Evolutionary conservation across 73 alveolate species (phyloP).

Genomic region (Tetrahymena thermophila): DNA sequence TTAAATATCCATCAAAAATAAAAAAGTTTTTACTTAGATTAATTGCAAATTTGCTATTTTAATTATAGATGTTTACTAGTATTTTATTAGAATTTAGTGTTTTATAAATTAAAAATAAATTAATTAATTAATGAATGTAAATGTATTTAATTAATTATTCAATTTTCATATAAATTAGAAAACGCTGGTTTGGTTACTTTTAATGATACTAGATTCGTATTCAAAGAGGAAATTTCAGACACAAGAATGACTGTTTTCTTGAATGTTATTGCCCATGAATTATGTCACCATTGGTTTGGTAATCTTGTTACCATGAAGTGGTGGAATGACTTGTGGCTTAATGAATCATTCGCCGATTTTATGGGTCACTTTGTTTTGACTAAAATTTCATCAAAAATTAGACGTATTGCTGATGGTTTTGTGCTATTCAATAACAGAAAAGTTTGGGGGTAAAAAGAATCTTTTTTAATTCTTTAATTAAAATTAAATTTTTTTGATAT

Average conservation of each 20-base stretch:
- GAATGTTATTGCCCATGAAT: constrained; percentile 85
- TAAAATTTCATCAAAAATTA: constrained; percentile 12
- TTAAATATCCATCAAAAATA: neutral
- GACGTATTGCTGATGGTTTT: constrained; percentile 19
- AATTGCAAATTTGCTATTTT: neutral
- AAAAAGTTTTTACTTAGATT: neutral
- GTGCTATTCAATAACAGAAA: constrained; percentile 32
- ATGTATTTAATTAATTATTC: neutral
- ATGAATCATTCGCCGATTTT: constrained; percentile 94
- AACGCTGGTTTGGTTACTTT: constrained; percentile 95
- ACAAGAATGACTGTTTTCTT: constrained; percentile 64
- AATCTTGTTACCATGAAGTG: constrained; percentile 95
- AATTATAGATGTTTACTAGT: neutral
- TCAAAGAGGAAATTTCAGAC: constrained; percentile 70
- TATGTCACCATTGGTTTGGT: constrained; percentile 99
- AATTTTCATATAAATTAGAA: constrained; percentile 55
- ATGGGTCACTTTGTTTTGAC: constrained; percentile 49
- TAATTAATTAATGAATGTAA: too few relatives aligned
- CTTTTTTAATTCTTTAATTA: neutral
- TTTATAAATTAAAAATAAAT: neutral
- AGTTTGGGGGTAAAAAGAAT: constrained; percentile 19
- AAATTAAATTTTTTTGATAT: neutral
- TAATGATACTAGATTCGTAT: constrained; percentile 70
- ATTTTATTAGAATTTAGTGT: neutral
- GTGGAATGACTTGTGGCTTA: constrained; percentile 99